Percentiles rank a stretch among this genome's conserved stretches.
phyloP scores from a whole-genome alignment of 192 early-diverging fungal genomes.

The Coemansia sp. region DNA sequence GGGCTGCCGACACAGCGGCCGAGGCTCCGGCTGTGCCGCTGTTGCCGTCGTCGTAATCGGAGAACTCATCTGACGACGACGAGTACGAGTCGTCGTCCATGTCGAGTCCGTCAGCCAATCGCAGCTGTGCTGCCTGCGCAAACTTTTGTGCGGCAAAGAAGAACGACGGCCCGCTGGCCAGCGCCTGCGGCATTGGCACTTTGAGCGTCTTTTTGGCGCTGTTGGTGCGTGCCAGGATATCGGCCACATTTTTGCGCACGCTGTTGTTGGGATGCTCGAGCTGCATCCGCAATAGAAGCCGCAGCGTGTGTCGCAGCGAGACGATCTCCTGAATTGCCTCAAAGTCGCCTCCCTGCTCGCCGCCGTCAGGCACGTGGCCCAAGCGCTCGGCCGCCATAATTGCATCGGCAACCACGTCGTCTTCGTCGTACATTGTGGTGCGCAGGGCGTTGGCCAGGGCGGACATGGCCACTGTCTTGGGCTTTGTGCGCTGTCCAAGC shows the following conservation, averaged over 20 bases:
- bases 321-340: slow-evolving; percentile 44
- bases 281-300: slow-evolving; percentile 38
- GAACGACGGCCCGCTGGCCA: slow-evolving; percentile 36
- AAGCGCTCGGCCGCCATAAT: slow-evolving; percentile 12
- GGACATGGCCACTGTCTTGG: slow-evolving; percentile 17
- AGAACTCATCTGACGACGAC: slow-evolving; percentile 49
- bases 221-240: slow-evolving; percentile 33
- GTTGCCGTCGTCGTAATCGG: slow-evolving; percentile 25
- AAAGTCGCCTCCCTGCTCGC: slow-evolving; percentile 37
- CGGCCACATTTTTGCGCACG: slow-evolving; percentile 27
- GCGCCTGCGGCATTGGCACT: slow-evolving; percentile 33
- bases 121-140: slow-evolving; percentile 13
- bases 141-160: slow-evolving; percentile 34
- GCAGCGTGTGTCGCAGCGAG: slow-evolving; percentile 26
- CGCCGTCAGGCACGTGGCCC: slow-evolving; percentile 16
- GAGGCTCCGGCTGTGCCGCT: background rate
- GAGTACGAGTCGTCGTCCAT: slow-evolving; percentile 26
- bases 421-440: slow-evolving; percentile 39
- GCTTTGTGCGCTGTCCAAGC: slow-evolving; percentile 32
- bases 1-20: background rate
- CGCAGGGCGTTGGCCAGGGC: slow-evolving; percentile 36
- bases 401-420: slow-evolving; percentile 34
- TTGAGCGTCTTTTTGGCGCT: slow-evolving; percentile 38
- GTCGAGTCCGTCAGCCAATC: slow-evolving; percentile 7
- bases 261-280: slow-evolving; percentile 34